These are phyloP conservation scores for Orbilia brochopaga DNA, from an alignment of 2,329 filamentous ascomycete species.

Conservation along the genomic window DNA sequence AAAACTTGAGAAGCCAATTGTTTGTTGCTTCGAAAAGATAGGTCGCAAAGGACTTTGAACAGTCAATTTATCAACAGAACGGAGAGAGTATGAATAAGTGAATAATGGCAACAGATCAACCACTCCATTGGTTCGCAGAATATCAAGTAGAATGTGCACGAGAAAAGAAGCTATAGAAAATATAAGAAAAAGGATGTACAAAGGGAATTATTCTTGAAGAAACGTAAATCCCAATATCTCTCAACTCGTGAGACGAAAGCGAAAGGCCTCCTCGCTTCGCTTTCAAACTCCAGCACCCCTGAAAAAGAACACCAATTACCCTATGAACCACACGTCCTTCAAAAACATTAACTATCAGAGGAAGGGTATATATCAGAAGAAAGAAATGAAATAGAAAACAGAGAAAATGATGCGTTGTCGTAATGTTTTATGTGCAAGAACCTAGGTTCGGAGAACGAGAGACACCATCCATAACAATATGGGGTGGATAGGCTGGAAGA, in stretches of 20 bases:
- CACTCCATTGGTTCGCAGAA: conserved; percentile 38
- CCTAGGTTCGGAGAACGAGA: conserved; percentile 17
- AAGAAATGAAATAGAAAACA: conserved; percentile 30
- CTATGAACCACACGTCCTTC: conserved; percentile 38
- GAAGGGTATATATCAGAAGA: conserved; percentile 40
- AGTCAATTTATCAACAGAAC: conserved; percentile 18
- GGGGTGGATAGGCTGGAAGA: conserved; percentile 41
- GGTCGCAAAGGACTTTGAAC: conserved; percentile 15
- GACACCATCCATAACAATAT: conserved; percentile 31
- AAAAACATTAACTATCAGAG: conserved; percentile 43
- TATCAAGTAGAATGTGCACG: conserved; percentile 8
- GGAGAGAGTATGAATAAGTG: conserved; percentile 15
- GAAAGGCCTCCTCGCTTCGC: conserved; percentile 45
- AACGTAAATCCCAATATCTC: conserved; percentile 21
- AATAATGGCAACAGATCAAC: conserved; percentile 40
- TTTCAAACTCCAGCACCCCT: conserved; percentile 47
- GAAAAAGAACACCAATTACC: conserved; percentile 44
- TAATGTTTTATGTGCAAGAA: conserved; percentile 19
- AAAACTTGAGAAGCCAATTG: conserved; percentile 17
- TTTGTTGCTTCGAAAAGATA: conserved; percentile 23
- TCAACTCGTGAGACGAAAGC: conserved; percentile 33
- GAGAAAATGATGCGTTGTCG: conserved; percentile 27
- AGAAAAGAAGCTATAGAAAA: conserved; percentile 9
- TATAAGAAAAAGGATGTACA: conserved; percentile 7
- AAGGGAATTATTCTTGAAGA: conserved; percentile 32